Evolutionary conservation across 140 eudicot genomes (phyloP).

Genomic region (Cichorium intybus): DNA sequence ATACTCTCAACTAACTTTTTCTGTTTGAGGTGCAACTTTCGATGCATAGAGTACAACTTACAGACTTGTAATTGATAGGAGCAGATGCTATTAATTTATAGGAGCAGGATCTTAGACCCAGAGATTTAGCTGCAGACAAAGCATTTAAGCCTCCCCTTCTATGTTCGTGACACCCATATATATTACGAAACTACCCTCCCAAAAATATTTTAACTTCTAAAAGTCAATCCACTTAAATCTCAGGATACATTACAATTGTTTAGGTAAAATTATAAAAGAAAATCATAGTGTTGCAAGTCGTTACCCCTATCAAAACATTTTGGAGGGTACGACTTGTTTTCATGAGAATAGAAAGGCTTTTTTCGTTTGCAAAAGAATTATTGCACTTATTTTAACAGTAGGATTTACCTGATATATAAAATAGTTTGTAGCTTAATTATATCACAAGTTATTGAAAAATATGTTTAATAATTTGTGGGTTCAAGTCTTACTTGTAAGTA

Average conservation of each 20-base stretch:
- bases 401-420: no score
- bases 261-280: neutral
- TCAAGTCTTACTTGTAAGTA: no score
- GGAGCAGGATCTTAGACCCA: conserved; percentile 17
- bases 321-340: no score
- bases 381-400: no score
- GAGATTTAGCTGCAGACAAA: conserved; percentile 23
- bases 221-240: neutral
- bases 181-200: conserved; percentile 9
- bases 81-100: conserved; percentile 6
- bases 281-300: neutral
- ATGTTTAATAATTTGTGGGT: no score
- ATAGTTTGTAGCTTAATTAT: no score
- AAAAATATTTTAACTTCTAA: neutral
- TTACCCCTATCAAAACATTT: no score
- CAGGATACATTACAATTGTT: neutral
- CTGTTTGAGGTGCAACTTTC: neutral
- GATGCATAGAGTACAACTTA: neutral
- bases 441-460: no score
- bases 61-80: neutral
- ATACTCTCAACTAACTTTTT: neutral
- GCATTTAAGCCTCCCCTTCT: conserved; percentile 19
- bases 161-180: conserved; percentile 9
- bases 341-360: no score
- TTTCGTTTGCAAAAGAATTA: no score